Base-by-base conservation (phyloP, 2,329 filamentous ascomycete species). In the Cercospora canescens region DNA sequence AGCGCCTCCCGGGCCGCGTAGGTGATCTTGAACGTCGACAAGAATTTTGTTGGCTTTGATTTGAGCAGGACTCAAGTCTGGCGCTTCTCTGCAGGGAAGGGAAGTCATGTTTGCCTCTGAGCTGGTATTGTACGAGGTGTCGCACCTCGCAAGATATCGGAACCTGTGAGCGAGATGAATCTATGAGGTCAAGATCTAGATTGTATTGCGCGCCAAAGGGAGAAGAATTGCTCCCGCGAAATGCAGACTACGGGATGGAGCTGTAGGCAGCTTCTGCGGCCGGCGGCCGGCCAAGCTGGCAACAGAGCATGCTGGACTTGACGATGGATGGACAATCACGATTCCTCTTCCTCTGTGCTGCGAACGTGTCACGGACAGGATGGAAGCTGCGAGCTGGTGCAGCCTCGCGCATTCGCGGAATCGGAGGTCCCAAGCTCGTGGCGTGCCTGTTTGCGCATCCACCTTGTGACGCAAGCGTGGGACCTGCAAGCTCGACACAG, bases 1-100 rank as follows among this genome's bases (percentile, higher is more conserved):
- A 1, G 78, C 79, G 58, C 81, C 81, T 11, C 81, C 81, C 4
- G 81, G 80, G 9, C 81, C 81, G 24, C 79, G 75, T 26, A 58
- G 45, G 12, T 37, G 24, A 21, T 62, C 60, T 34, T 62, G 60
- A 30, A 55, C 21, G 6, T 14, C 14, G 24, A 21, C 32, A 7
- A 62, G 60, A 7, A 62, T 50, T 18, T 41, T 18, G 26, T 12
- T 34, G 18, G 48, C 58, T 30, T 55, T 32, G 28, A 16, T 52
- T n/a, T 50, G 45, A 50, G 45, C 45, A 21, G 45, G n/a, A n/a
- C 16, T 34, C 28, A 30, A 18, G 21, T 14, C 28, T 16, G 41
- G n/a, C 26, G 30, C 52, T 34, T 37, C 58, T 30, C 58, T 41
- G 41, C n/a, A 21, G 6, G 58, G 16, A 6, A 61, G 58, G n/a